phyloP scores from a whole-genome alignment of 805 yeast genomes.

The Cyberlindnera subsufficiens region DNA sequence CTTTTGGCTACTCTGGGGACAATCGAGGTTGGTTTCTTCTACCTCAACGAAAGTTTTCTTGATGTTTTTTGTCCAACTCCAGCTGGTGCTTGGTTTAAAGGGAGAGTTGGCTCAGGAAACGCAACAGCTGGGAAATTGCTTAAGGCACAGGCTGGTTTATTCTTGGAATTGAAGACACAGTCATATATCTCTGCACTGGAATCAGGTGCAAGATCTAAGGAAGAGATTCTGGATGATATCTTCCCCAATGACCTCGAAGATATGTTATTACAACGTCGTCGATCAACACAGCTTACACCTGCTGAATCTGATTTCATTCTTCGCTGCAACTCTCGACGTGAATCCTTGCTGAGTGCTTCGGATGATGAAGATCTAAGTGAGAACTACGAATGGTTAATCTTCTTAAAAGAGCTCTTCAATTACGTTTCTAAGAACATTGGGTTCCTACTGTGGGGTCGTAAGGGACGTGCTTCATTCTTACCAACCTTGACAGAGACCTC shows the following conservation, averaged over 20 bases:
- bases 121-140: conserved; percentile 46
- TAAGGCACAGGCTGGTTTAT: conserved; percentile 76
- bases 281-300: conserved; percentile 45
- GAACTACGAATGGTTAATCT: conserved; percentile 81
- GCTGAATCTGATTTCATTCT: conserved; percentile 74
- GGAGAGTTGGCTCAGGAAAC: conserved; percentile 11
- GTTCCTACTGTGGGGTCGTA: conserved; percentile 63
- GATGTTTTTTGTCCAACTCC: conserved; percentile 83
- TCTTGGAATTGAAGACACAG: conserved; percentile 87
- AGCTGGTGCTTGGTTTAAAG: conserved; percentile 13
- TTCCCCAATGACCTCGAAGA: conserved; percentile 61
- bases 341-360: conserved; percentile 43
- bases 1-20: conserved; percentile 82
- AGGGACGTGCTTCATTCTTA: conserved; percentile 26
- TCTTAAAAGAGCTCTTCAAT: conserved; percentile 71
- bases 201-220: conserved; percentile 49
- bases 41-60: conserved; percentile 76
- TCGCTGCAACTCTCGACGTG: conserved; percentile 68
- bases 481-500: conserved; percentile 8
- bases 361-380: conserved; percentile 51
- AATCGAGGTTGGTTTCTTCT: conserved; percentile 81
- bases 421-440: conserved; percentile 74
- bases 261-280: conserved; percentile 32
- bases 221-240: conserved; percentile 66
- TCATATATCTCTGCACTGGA: conserved; percentile 87